Evolutionary conservation across 192 early-diverging fungal genomes (phyloP).

Genomic region (Allomyces arbusculus): DNA sequence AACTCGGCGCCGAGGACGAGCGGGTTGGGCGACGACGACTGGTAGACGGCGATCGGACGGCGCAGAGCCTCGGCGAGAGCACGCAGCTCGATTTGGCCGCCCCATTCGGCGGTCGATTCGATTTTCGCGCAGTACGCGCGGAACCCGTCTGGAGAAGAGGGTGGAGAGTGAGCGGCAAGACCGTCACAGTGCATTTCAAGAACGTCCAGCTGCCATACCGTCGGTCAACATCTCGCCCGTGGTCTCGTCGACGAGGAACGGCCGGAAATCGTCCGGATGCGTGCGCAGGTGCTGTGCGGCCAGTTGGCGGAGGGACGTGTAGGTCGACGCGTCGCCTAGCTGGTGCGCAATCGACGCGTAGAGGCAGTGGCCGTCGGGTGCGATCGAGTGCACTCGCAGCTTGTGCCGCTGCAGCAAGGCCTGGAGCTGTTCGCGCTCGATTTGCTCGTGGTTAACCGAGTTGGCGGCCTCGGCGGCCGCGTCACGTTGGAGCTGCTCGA

Average conservation of each 20-base stretch:
- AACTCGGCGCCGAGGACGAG: neutral
- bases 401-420: neutral
- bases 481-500: neutral
- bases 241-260: neutral
- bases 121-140: no score
- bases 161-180: neutral
- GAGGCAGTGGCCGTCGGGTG: neutral
- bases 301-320: neutral
- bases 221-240: neutral
- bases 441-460: neutral
- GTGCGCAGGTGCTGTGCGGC: neutral
- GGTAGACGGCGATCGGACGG: neutral
- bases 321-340: neutral
- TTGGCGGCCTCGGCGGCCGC: neutral
- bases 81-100: neutral
- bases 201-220: neutral
- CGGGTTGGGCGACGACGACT: neutral
- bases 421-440: neutral
- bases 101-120: neutral
- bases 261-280: neutral
- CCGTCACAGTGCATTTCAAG: neutral
- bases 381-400: neutral
- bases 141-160: no score
- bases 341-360: neutral
- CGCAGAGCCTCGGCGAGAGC: neutral